Conservation (phyloP, 2,329 filamentous ascomycete genomes). For the Aspergillus fumigatus region DNA sequence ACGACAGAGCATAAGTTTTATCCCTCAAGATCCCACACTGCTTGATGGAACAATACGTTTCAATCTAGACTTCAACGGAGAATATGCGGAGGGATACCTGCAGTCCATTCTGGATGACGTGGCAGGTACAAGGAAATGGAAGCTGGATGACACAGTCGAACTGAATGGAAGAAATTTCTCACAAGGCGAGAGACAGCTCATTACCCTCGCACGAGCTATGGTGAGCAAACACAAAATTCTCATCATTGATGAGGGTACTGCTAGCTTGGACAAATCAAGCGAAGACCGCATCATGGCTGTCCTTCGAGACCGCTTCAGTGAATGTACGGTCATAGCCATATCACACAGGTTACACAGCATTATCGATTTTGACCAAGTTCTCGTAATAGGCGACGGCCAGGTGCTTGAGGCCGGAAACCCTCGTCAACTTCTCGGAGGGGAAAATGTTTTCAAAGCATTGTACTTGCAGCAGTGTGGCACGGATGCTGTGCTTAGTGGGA, state of each 20-base stretch:
- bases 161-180: conserved; percentile 9
- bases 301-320: background rate
- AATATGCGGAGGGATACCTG: background rate
- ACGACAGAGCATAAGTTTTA: conserved; percentile 66
- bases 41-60: conserved; percentile 25
- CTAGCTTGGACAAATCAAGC: conserved; percentile 4
- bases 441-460: conserved; percentile 2
- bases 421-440: conserved; percentile 1
- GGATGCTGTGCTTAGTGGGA: background rate
- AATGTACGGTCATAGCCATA: conserved; percentile 3
- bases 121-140: conserved; percentile 3
- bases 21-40: conserved; percentile 63
- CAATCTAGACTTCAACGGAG: conserved; percentile 20
- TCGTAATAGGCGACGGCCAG: conserved; percentile 1
- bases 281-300: conserved; percentile 5
- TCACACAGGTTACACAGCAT: conserved; percentile 4
- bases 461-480: conserved; percentile 4
- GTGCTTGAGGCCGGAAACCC: conserved; percentile 2
- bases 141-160: conserved; percentile 7
- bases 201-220: conserved; percentile 53
- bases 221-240: conserved; percentile 32
- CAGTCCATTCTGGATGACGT: conserved; percentile 3
- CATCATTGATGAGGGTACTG: conserved; percentile 26
- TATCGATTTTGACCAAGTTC: conserved; percentile 2
- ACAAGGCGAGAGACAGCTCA: conserved; percentile 55